Conservation (phyloP, 164 flowering plant genomes). For the Annona squamosa region DNA sequence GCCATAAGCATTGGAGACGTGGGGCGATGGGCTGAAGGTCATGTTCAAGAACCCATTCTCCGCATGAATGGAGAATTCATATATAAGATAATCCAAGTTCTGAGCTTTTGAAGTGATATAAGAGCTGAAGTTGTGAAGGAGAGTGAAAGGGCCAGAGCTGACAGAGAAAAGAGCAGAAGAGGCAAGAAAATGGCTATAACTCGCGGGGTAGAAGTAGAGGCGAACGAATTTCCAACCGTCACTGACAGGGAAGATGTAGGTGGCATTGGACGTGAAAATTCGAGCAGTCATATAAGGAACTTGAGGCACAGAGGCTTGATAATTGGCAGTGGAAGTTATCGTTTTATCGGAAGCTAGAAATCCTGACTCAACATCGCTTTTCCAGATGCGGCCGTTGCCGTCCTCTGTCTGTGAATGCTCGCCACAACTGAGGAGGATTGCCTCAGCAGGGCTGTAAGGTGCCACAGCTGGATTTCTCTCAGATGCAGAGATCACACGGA, state of each 20-base stretch:
- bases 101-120: slow-evolving; percentile 44
- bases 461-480: background rate
- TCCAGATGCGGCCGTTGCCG: slow-evolving; percentile 34
- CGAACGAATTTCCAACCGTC: slow-evolving; percentile 76
- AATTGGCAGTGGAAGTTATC: slow-evolving; percentile 30
- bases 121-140: slow-evolving; percentile 59
- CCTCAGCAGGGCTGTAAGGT: background rate
- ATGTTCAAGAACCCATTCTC: slow-evolving; percentile 20
- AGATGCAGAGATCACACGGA: background rate
- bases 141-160: slow-evolving; percentile 37
- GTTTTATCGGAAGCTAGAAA: slow-evolving; percentile 30
- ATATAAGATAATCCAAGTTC: slow-evolving; percentile 45
- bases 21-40: slow-evolving; percentile 37
- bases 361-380: slow-evolving; percentile 54
- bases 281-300: slow-evolving; percentile 84
- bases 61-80: slow-evolving; percentile 33
- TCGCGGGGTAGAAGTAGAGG: slow-evolving; percentile 53
- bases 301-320: slow-evolving; percentile 47
- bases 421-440: slow-evolving; percentile 12
- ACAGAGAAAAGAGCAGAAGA: slow-evolving; percentile 49
- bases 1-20: slow-evolving; percentile 40
- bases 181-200: slow-evolving; percentile 19
- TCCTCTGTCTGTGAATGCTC: background rate
- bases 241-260: slow-evolving; percentile 67
- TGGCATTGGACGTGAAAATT: slow-evolving; percentile 47